phyloP scores from a whole-genome alignment of 1,284 basidiomycete genomes.

The Moesziomyces sp. region DNA sequence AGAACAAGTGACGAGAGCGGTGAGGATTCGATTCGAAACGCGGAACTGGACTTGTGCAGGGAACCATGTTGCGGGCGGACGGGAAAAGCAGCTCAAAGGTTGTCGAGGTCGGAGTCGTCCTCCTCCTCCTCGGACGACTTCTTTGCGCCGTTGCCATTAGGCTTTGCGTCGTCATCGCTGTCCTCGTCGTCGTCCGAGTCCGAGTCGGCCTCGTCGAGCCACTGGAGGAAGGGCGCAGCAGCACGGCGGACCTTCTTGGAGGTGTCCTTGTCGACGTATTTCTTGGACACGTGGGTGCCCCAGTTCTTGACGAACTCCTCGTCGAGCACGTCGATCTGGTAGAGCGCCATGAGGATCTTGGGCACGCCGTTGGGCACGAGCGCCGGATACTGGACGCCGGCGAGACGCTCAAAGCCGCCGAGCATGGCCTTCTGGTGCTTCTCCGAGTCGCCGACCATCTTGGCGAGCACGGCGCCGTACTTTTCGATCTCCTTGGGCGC shows the following conservation, averaged over 20 bases:
- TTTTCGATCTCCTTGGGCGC: constrained; percentile 79
- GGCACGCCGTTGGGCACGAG: constrained; percentile 73
- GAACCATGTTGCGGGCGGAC: too few species aligned
- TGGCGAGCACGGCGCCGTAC: constrained; percentile 81
- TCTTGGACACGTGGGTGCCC: constrained; percentile 95
- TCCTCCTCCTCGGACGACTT: constrained; percentile 52
- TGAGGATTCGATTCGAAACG: background rate
- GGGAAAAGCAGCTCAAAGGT: constrained; percentile 42
- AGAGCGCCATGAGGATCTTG: constrained; percentile 94
- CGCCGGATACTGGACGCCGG: constrained; percentile 59
- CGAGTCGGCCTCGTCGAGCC: constrained; percentile 65
- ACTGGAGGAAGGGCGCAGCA: constrained; percentile 86
- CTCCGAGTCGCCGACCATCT: constrained; percentile 75
- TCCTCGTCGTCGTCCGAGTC: constrained; percentile 64
- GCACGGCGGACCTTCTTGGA: constrained; percentile 96
- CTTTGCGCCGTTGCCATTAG: constrained; percentile 22
- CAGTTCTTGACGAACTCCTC: constrained; percentile 90
- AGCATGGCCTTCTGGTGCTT: constrained; percentile 95
- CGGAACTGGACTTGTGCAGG: too few species aligned
- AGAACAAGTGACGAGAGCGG: constrained; percentile 8
- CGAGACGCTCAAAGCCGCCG: constrained; percentile 69
- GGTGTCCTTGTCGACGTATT: constrained; percentile 94
- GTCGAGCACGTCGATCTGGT: constrained; percentile 91
- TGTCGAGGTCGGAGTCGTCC: constrained; percentile 60
- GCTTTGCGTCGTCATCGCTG: constrained; percentile 33